A percentile compares a stretch with the other conserved stretches of the same genome.
phyloP scores from a whole-genome alignment of 129 eudicot species.

The Scalesia atractyloides region DNA sequence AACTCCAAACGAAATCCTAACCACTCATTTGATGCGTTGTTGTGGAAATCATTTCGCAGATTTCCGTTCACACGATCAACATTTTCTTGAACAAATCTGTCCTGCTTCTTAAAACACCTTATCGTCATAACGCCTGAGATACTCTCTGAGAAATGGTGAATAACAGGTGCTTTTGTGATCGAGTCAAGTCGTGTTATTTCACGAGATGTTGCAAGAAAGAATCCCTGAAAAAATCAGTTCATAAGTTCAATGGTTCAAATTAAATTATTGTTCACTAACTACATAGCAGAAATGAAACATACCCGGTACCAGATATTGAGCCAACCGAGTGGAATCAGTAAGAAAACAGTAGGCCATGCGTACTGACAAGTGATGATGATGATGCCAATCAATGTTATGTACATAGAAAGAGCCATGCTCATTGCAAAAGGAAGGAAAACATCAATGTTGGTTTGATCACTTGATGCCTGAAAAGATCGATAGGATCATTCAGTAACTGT shows the following conservation, averaged over 20 bases:
- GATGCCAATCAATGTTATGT: conserved; percentile 56
- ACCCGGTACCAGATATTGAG: conserved; percentile 87
- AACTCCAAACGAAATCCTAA: conserved; percentile 78
- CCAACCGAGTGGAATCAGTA: conserved; percentile 79
- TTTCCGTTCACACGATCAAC: conserved; percentile 59
- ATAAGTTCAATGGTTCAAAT: neutral
- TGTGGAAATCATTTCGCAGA: conserved; percentile 75
- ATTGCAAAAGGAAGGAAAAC: conserved; percentile 57
- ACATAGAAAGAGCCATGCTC: conserved; percentile 47
- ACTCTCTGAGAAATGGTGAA: conserved; percentile 87
- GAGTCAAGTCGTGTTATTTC: conserved; percentile 84
- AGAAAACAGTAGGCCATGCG: conserved; percentile 79
- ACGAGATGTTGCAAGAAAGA: conserved; percentile 75
- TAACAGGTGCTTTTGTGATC: conserved; percentile 85
- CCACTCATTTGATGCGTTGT: conserved; percentile 79
- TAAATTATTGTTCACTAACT: neutral
- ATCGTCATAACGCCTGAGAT: conserved; percentile 84
- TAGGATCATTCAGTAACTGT: neutral
- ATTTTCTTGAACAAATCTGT: conserved; percentile 55
- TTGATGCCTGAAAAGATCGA: conserved; percentile 65
- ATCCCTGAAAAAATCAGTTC: conserved; percentile 45
- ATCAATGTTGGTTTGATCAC: conserved; percentile 80
- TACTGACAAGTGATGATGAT: conserved; percentile 79
- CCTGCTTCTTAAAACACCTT: conserved; percentile 72
- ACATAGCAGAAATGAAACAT: conserved; percentile 20